Evolutionary conservation across 2,329 filamentous ascomycete species (phyloP).

Genomic region (Periconia sp.): DNA sequence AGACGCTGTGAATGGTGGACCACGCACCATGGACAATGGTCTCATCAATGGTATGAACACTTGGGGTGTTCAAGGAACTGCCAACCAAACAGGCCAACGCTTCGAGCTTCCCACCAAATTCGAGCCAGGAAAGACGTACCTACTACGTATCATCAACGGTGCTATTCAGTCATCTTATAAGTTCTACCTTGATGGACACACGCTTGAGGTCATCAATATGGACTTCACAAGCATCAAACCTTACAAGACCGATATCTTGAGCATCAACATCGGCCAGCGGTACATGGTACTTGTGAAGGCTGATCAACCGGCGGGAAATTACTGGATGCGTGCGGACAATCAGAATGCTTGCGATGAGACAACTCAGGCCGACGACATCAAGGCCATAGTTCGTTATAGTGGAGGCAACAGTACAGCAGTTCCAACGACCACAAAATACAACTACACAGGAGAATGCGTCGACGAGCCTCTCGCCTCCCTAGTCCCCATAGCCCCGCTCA

Average conservation of each 20-base stretch:
- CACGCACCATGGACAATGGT: slow-evolving; percentile 28
- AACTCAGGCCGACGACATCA: slow-evolving; percentile 33
- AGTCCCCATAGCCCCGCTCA: slow-evolving; percentile 37
- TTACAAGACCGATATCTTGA: slow-evolving; percentile 44
- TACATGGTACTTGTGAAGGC: slow-evolving; percentile 31
- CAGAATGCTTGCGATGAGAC: slow-evolving; percentile 43
- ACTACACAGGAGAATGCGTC: slow-evolving; percentile 40
- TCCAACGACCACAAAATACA: slow-evolving; percentile 38
- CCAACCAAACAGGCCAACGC: slow-evolving; percentile 6
- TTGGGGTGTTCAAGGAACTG: slow-evolving; percentile 8
- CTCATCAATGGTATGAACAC: slow-evolving; percentile 17
- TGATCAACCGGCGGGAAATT: slow-evolving; percentile 21
- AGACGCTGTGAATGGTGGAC: slow-evolving; percentile 25
- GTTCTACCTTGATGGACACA: slow-evolving; percentile 49
- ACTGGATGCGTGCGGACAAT: slow-evolving; percentile 40
- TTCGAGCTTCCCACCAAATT: slow-evolving; percentile 33
- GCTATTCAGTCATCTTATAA: slow-evolving; percentile 39
- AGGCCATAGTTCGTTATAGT: slow-evolving; percentile 41
- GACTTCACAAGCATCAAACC: slow-evolving; percentile 47
- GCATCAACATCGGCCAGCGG: slow-evolving; percentile 43
- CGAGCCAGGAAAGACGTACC: slow-evolving; percentile 47
- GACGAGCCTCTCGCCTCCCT: slow-evolving; percentile 42
- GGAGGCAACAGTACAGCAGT: slow-evolving; percentile 18
- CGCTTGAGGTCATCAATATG: slow-evolving; percentile 45
- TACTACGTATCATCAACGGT: slow-evolving; percentile 49